Evolutionary conservation across 164 flowering plant species (phyloP).

Genomic region (Sextonia rubra): DNA sequence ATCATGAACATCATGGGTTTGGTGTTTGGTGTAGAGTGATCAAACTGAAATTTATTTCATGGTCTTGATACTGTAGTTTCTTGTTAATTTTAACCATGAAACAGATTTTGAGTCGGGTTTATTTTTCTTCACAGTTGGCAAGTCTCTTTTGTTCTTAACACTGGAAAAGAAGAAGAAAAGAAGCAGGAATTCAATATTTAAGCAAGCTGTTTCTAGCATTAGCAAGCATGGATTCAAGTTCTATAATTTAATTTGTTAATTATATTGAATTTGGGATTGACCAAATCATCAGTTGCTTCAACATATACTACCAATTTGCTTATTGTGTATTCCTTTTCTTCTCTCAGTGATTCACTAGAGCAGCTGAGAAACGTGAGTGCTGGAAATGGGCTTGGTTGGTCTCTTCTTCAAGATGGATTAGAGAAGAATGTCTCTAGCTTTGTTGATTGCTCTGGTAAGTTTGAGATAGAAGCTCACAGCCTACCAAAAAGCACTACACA

Average conservation of each 20-base stretch:
- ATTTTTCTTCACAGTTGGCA: background rate
- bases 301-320: background rate
- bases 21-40: too few relatives aligned
- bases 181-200: background rate
- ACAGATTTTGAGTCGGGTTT: too few relatives aligned
- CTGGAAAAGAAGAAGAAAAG: background rate
- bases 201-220: background rate
- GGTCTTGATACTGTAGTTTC: too few relatives aligned
- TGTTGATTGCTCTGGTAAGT: slow-evolving; percentile 46
- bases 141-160: too few relatives aligned
- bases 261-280: background rate
- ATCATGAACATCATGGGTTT: too few relatives aligned
- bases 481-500: slow-evolving; percentile 26
- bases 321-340: background rate
- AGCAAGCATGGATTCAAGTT: background rate
- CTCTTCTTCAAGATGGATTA: slow-evolving; percentile 25
- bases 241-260: too few relatives aligned
- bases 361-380: slow-evolving; percentile 34
- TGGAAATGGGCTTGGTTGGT: slow-evolving; percentile 36
- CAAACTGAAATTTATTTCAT: too few relatives aligned
- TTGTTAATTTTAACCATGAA: too few relatives aligned
- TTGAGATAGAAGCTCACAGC: slow-evolving; percentile 44
- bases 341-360: slow-evolving; percentile 33
- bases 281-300: background rate
- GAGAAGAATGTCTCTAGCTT: slow-evolving; percentile 51